Conservation (phyloP, 306 rosid species). For the Crataegus laevigata region DNA sequence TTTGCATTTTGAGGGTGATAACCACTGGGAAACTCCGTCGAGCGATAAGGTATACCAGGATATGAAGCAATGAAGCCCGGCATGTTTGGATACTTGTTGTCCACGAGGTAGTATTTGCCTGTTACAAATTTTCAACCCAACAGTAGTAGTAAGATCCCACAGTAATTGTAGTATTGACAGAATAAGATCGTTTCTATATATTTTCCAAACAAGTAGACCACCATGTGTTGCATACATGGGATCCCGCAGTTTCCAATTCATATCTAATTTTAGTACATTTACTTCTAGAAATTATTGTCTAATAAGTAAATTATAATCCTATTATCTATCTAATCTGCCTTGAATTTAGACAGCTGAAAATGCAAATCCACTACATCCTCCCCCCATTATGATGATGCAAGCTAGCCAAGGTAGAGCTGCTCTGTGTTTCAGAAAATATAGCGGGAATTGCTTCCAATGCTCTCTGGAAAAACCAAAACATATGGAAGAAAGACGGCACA, state of each 20-base stretch:
- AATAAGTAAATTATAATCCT: not conserved
- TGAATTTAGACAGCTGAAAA: not conserved
- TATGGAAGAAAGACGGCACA: not conserved
- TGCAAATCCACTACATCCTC: not conserved
- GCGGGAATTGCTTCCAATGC: too few relatives aligned
- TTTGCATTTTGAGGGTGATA: conserved; percentile 64
- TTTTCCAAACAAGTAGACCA: not conserved
- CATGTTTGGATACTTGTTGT: conserved; percentile 63
- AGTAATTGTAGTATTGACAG: not conserved
- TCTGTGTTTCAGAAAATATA: too few relatives aligned
- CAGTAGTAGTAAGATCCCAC: conserved; percentile 7
- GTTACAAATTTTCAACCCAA: conserved; percentile 22
- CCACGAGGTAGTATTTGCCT: conserved; percentile 83
- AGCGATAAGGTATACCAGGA: conserved; percentile 41
- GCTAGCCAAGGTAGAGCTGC: not conserved
- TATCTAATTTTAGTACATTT: not conserved
- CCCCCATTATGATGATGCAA: not conserved
- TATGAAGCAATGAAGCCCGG: conserved; percentile 82
- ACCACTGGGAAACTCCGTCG: conserved; percentile 47
- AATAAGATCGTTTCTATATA: not conserved
- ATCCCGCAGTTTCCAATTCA: not conserved
- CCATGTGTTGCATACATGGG: not conserved
- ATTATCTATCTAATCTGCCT: not conserved
- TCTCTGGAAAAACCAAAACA: too few relatives aligned
- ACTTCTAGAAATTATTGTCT: not conserved